Base-by-base conservation (phyloP, 768 basidiomycete genomes). In the Boletus subparvulus region DNA sequence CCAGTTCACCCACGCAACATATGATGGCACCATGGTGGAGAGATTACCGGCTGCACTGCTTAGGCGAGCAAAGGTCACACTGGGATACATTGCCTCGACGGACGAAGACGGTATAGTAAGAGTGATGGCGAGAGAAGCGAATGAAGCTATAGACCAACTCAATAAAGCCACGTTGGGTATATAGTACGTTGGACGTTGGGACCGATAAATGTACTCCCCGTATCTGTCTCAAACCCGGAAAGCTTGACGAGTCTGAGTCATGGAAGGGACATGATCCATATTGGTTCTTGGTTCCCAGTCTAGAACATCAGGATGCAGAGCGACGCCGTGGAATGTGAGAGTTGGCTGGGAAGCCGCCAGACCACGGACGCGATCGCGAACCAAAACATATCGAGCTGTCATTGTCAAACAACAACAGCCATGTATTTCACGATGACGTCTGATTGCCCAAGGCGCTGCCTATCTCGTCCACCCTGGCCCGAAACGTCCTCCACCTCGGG, bases 141-240 rank as follows among this genome's bases (percentile, higher is more conserved):
- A 68, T 9, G 86, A 88, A 63, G 77, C 69, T 19, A 64, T 90
- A 24, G 73, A 79, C 47, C 75, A 82, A 59, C 65, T 90, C 49
- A 76, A 79, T 36, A 71, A 71, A 61, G 80, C 79, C 40, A 73
- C 70, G 50, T 42, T 85, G 76, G 52, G 65, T 59, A 47, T 65
- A 39, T 62, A 64, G 16, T 40, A 35, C 10, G 14, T 61, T 11
- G 7, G 16, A 19, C n/a, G 6, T 39, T 46, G 17, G 41, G 6
- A 4, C 33, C 17, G 13, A 39, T 32, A 12, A 26, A 21, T 72
- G 69, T 72, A 39, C 55, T 77, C 90, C 89, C 81, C 92, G 92
- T 93, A 95, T 94, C 93, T 95, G 92, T 95, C 92, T 83, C 86
- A 88, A 78, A 78, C 75, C 77, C 76, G 74, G 84, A 75, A 61